A percentile compares a stretch with the other conserved stretches of the same genome.
Conservation (phyloP, 2,329 filamentous ascomycete species). For the Tolypocladium ovalisporum region DNA sequence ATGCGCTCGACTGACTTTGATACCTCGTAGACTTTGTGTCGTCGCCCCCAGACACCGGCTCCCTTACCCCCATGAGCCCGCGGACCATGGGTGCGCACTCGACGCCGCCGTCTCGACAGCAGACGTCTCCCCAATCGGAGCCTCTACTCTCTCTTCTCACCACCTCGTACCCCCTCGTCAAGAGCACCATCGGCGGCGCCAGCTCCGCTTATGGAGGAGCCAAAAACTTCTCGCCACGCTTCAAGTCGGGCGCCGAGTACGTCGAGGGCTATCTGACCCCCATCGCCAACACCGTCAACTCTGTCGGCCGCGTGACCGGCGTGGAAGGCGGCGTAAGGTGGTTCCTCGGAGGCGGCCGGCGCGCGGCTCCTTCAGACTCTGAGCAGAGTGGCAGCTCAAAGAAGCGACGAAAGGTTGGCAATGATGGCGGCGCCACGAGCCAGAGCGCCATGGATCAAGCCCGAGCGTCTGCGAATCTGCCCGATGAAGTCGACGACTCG, state of each 20-base stretch:
- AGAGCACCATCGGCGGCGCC: conserved; percentile 74
- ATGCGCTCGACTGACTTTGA: neutral
- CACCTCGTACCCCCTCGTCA: conserved; percentile 76
- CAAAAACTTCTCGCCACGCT: conserved; percentile 82
- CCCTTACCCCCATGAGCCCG: conserved; percentile 27
- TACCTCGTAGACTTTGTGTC: conserved; percentile 50
- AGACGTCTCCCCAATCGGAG: conserved; percentile 48
- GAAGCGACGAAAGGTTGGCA: conserved; percentile 48
- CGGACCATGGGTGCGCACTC: conserved; percentile 5
- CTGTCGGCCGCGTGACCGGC: conserved; percentile 73
- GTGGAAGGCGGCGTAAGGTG: conserved; percentile 80
- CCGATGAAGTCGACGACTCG: conserved; percentile 10
- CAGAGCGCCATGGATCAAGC: conserved; percentile 3
- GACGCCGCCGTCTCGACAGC: conserved; percentile 1
- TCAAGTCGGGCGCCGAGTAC: conserved; percentile 83
- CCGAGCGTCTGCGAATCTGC: conserved; percentile 1
- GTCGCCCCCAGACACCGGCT: conserved; percentile 41
- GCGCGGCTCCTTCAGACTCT: conserved; percentile 34
- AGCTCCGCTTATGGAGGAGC: conserved; percentile 76
- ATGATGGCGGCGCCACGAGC: conserved; percentile 19
- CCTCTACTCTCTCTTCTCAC: conserved; percentile 80
- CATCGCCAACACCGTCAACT: conserved; percentile 76
- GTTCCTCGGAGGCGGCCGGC: conserved; percentile 56
- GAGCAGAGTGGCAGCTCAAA: conserved; percentile 36
- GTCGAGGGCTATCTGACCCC: conserved; percentile 82